These are phyloP conservation scores for Cyclostephanos tholiformis DNA, from an alignment of 108 stramenopile genomes.

Conservation along the genomic window DNA sequence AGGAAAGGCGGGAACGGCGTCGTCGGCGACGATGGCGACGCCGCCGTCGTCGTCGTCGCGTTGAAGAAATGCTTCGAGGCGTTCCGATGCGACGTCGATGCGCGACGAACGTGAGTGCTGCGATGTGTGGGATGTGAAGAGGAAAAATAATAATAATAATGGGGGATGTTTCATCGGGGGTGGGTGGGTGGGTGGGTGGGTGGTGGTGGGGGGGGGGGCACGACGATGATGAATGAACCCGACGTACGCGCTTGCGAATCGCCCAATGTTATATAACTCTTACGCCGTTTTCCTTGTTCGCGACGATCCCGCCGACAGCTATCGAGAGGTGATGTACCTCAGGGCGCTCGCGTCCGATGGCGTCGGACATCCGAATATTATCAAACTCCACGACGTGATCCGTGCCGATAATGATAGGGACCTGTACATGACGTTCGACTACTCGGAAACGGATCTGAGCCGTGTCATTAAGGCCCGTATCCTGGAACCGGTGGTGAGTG, in stretches of 20 bases:
- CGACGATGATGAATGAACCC: too few relatives aligned
- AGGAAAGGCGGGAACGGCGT: constrained; percentile 44
- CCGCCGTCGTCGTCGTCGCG: constrained; percentile 47
- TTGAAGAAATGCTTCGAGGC: constrained; percentile 92
- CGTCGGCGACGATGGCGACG: too few relatives aligned
- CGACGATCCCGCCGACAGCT: background rate
- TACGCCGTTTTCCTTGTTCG: too few relatives aligned
- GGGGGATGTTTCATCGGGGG: too few relatives aligned
- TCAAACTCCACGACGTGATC: constrained; percentile 72
- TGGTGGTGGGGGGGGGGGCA: too few relatives aligned
- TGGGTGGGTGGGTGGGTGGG: too few relatives aligned
- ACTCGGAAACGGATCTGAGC: constrained; percentile 85
- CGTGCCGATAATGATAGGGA: constrained; percentile 85
- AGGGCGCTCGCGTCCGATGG: constrained; percentile 34
- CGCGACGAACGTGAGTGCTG: constrained; percentile 68
- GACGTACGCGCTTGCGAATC: too few relatives aligned
- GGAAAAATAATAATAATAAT: too few relatives aligned
- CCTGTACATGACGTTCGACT: constrained; percentile 87
- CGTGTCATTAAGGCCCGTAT: constrained; percentile 85
- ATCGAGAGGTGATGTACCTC: constrained; percentile 85
- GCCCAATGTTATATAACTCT: too few relatives aligned
- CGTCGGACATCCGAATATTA: constrained; percentile 82
- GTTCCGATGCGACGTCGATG: constrained; percentile 74
- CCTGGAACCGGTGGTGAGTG: constrained; percentile 36
- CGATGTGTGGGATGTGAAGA: too few relatives aligned